These are phyloP conservation scores for Xylaria curta DNA, from an alignment of 495 filamentous ascomycete genomes.

Conservation along the genomic window DNA sequence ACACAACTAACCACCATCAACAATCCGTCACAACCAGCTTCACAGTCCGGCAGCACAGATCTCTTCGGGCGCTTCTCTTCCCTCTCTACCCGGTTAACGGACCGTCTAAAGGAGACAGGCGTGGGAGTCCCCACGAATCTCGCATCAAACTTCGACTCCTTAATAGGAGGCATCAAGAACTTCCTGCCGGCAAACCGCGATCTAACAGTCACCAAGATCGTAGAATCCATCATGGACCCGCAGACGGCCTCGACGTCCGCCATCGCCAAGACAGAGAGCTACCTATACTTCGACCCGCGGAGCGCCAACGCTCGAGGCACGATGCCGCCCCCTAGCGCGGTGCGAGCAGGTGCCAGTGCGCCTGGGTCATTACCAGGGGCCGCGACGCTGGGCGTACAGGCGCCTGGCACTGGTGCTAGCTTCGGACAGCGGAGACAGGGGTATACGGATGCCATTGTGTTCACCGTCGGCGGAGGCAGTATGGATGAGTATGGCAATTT, in stretches of 20 bases:
- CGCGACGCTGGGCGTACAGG: constrained; percentile 52
- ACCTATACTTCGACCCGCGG: constrained; percentile 97
- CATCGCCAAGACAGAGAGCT: constrained; percentile 95
- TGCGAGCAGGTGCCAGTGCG: constrained; percentile 48
- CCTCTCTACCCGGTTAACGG: constrained; percentile 88
- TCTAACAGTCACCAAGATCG: constrained; percentile 95
- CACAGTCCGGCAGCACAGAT: constrained; percentile 67
- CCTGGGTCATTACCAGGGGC: constrained; percentile 52
- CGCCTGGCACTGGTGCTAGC: constrained; percentile 75
- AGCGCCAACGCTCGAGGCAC: constrained; percentile 90
- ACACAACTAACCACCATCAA: constrained; percentile 90
- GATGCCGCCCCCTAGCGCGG: constrained; percentile 76
- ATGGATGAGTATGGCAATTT: constrained; percentile 99
- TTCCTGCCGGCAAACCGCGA: constrained; percentile 96
- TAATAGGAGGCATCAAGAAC: constrained; percentile 99
- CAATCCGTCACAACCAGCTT: constrained; percentile 66
- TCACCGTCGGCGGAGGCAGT: constrained; percentile 94
- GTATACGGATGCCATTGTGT: constrained; percentile 94
- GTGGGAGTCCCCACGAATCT: constrained; percentile 61
- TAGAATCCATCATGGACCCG: constrained; percentile 98
- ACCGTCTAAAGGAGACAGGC: constrained; percentile 89
- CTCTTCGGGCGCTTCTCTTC: constrained; percentile 89
- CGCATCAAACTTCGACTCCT: constrained; percentile 88
- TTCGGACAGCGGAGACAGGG: constrained; percentile 94
- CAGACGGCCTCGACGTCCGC: constrained; percentile 85